These are phyloP conservation scores for Oryza meyeriana DNA, from an alignment of 176 grass and related monocot species.

Conservation along the genomic window DNA sequence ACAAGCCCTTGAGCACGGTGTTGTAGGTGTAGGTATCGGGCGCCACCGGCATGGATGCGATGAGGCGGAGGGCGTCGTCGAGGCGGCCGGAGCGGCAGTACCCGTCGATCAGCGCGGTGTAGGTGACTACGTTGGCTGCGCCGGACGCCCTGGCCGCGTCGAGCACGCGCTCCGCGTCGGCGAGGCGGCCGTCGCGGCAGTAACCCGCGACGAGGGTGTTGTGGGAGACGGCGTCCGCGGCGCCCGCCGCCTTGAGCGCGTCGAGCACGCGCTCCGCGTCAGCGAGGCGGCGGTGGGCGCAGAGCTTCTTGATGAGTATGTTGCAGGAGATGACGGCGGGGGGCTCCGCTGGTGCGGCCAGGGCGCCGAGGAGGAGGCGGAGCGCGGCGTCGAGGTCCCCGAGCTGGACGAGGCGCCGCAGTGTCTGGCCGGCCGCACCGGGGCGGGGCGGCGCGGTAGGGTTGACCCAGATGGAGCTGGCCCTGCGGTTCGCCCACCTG, in stretches of 20 bases:
- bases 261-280: conserved; percentile 40
- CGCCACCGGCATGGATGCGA: conserved; percentile 43
- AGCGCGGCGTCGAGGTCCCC: conserved; percentile 46
- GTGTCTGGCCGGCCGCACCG: not conserved
- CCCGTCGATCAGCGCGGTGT: conserved; percentile 35
- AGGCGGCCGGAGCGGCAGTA: conserved; percentile 40
- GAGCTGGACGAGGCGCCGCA: conserved; percentile 44
- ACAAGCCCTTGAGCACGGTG: conserved; percentile 49
- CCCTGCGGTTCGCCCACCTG: conserved; percentile 25
- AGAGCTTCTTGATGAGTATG: conserved; percentile 50
- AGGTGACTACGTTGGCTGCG: conserved; percentile 41
- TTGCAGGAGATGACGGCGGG: conserved; percentile 34
- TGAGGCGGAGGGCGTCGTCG: conserved; percentile 33
- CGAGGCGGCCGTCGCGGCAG: conserved; percentile 44
- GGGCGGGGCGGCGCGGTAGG: conserved; percentile 22
- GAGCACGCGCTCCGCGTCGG: conserved; percentile 39
- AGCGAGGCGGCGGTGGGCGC: conserved; percentile 18
- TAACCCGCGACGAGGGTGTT: conserved; percentile 52
- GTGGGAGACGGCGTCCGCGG: conserved; percentile 46
- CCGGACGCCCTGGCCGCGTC: not conserved
- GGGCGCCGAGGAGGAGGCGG: conserved; percentile 27
- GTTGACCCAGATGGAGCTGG: conserved; percentile 37
- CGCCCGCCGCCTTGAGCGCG: conserved; percentile 24
- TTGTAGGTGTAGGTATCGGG: conserved; percentile 53
- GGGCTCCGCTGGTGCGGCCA: conserved; percentile 4